Evolutionary conservation across 2,329 filamentous ascomycete species (phyloP).

Genomic region (Apiospora saccharicola): DNA sequence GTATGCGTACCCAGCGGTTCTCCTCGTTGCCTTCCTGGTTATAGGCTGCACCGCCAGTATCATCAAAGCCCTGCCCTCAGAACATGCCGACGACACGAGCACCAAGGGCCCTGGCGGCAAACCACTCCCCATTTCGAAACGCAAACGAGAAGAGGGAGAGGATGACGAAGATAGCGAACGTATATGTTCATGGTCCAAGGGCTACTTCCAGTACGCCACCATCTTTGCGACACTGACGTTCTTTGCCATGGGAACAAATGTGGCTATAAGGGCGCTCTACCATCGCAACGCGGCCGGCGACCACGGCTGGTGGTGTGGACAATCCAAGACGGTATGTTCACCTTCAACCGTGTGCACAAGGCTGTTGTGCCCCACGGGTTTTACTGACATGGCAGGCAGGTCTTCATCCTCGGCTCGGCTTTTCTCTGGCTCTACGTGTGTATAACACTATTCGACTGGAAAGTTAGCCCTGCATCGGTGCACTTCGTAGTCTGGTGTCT

Average conservation of each 20-base stretch:
- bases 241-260: constrained; percentile 74
- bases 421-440: constrained; percentile 89
- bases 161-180: constrained; percentile 44
- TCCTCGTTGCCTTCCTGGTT: constrained; percentile 59
- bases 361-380: not conserved
- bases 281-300: constrained; percentile 47
- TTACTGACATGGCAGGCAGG: constrained; percentile 55
- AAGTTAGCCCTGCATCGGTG: constrained; percentile 78
- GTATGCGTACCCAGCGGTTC: constrained; percentile 59
- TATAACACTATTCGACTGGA: constrained; percentile 85
- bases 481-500: constrained; percentile 83
- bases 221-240: constrained; percentile 77
- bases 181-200: constrained; percentile 50
- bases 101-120: constrained; percentile 86
- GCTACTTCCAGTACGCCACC: constrained; percentile 77
- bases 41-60: constrained; percentile 62
- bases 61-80: constrained; percentile 57
- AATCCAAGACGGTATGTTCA: constrained; percentile 42
- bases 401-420: constrained; percentile 83
- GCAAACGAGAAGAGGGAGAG: constrained; percentile 56
- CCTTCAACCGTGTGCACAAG: constrained; percentile 10
- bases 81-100: constrained; percentile 54
- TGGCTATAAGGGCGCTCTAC: constrained; percentile 77
- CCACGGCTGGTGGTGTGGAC: constrained; percentile 42
- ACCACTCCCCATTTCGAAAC: constrained; percentile 76